Percentiles rank a stretch among this genome's conserved stretches.
These are phyloP conservation scores for Aspergillus leporis DNA, from an alignment of 495 filamentous ascomycete species.

Conservation along the genomic window DNA sequence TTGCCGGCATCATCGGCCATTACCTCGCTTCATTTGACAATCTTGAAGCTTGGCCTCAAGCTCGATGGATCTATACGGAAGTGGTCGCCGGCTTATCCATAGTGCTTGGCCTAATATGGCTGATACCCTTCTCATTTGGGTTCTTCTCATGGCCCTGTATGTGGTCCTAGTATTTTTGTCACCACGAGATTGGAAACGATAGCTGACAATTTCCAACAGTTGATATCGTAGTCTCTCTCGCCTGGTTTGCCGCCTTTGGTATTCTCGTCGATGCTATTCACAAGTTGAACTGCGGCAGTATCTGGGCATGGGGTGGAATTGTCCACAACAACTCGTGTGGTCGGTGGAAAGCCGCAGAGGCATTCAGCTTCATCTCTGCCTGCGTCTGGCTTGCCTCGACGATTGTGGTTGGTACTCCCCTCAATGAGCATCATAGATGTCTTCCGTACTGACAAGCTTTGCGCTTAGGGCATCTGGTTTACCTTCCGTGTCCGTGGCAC, in stretches of 20 bases:
- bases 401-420: constrained; percentile 42
- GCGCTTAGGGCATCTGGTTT: constrained; percentile 42
- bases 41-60: constrained; percentile 39
- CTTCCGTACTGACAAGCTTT: constrained; percentile 5
- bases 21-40: constrained; percentile 45
- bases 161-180: constrained; percentile 11
- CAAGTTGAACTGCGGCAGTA: constrained; percentile 53
- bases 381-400: constrained; percentile 64
- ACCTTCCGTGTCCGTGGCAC: constrained; percentile 36
- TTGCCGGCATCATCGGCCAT: constrained; percentile 57
- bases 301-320: constrained; percentile 50
- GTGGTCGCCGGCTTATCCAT: constrained; percentile 58
- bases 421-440: not conserved
- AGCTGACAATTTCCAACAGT: constrained; percentile 26
- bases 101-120: constrained; percentile 51
- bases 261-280: constrained; percentile 57
- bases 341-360: constrained; percentile 66
- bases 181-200: not conserved
- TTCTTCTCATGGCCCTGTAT: constrained; percentile 48
- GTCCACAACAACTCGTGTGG: constrained; percentile 45
- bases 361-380: constrained; percentile 68
- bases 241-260: constrained; percentile 67
- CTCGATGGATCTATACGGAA: constrained; percentile 61
- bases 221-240: constrained; percentile 59
- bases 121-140: constrained; percentile 53